A percentile compares a stretch with the other conserved stretches of the same genome.
Conservation (phyloP, 768 basidiomycete genomes). For the Phlebiopsis gigantea region DNA sequence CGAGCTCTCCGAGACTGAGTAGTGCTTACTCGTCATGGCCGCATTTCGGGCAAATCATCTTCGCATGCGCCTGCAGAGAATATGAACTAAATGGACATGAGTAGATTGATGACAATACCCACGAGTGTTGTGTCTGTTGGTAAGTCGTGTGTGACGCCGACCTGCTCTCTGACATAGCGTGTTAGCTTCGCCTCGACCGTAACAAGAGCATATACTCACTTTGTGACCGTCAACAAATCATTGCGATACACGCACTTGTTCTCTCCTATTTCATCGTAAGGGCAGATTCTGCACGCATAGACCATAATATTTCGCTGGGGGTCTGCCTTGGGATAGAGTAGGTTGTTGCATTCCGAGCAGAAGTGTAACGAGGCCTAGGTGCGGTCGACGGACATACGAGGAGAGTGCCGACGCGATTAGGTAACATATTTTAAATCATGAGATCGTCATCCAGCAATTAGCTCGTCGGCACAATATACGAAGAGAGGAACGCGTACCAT, state of each 20-base stretch:
- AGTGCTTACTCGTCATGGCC: constrained; percentile 72
- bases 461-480: background rate
- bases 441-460: background rate
- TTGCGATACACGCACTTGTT: constrained; percentile 92
- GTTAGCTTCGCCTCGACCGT: background rate
- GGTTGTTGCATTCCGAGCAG: constrained; percentile 93
- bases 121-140: constrained; percentile 88
- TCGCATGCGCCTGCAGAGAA: constrained; percentile 63
- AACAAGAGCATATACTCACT: constrained; percentile 41
- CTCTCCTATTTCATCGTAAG: constrained; percentile 77
- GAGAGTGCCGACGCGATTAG: background rate
- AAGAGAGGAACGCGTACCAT: background rate
- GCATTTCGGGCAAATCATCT: constrained; percentile 79
- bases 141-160: constrained; percentile 85
- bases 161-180: constrained; percentile 68
- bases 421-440: background rate
- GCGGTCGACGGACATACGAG: background rate
- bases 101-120: constrained; percentile 14
- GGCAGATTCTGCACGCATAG: constrained; percentile 88
- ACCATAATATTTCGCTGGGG: constrained; percentile 79
- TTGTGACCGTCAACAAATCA: constrained; percentile 88
- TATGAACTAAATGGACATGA: no score
- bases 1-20: background rate
- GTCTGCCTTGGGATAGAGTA: constrained; percentile 92
- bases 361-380: constrained; percentile 78